Conservation (phyloP, 208 protist species). For the Jaenimonas drosophilae region DNA sequence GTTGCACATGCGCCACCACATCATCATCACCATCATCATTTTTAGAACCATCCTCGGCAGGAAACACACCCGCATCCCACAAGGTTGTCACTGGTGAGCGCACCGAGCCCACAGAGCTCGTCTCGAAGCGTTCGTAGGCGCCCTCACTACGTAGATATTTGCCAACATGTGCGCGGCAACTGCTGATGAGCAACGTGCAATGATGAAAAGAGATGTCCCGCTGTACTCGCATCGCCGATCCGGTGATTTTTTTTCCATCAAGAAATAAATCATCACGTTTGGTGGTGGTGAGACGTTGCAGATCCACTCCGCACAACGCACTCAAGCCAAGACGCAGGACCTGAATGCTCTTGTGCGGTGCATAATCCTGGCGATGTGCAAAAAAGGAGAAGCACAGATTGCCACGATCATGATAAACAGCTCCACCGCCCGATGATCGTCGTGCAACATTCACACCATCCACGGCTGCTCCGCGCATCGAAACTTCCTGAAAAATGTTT, state of each 20-base stretch:
- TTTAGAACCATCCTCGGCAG: neutral
- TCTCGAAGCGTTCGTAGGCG: conserved; percentile 33
- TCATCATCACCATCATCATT: too few relatives aligned
- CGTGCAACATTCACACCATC: conserved; percentile 59
- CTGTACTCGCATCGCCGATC: conserved; percentile 85
- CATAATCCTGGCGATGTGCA: conserved; percentile 53
- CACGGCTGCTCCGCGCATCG: conserved; percentile 17
- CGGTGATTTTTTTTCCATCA: conserved; percentile 75
- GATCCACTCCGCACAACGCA: conserved; percentile 19
- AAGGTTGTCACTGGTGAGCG: conserved; percentile 71
- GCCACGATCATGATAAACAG: conserved; percentile 76
- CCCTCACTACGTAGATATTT: conserved; percentile 47
- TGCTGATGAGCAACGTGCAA: conserved; percentile 73
- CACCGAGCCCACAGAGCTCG: conserved; percentile 43
- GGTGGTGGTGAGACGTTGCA: conserved; percentile 45
- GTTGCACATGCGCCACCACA: conserved; percentile 13
- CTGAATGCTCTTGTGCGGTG: conserved; percentile 62
- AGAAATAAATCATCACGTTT: conserved; percentile 74
- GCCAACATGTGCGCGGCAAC: conserved; percentile 17
- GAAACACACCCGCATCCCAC: conserved; percentile 6
- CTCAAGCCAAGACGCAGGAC: conserved; percentile 46
- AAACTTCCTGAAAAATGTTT: conserved; percentile 59
- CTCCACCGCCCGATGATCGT: conserved; percentile 67
- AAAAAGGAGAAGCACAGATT: conserved; percentile 83
- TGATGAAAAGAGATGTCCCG: conserved; percentile 75